Evolutionary conservation across 1,284 basidiomycete species (phyloP), one percentile per base, ranked within the genome.

Genomic region (Ustilago sp.): DNA sequence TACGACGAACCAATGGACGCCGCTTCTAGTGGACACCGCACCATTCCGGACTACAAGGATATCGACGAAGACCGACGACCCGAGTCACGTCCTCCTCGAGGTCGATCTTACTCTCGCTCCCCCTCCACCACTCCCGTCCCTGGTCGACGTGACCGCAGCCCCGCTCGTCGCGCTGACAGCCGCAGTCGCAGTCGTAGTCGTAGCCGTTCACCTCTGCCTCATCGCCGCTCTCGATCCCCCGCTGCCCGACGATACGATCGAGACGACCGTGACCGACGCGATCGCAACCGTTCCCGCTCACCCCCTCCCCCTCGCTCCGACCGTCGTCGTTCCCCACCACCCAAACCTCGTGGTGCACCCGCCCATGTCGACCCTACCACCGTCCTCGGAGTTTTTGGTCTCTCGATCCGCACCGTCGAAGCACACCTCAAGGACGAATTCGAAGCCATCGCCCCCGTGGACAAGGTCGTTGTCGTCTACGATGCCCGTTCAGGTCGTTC

Each of bases 401-500:
- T 99, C 50, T 95, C 94, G 80, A 96, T 99, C 72, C 91, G 95
- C 68, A 98, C 96, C 3, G 90, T 91, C 67, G 97, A 99, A 86
- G 91, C 93, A 50, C 96, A 98, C 86, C 89, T 99, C 55, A 93
- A 98, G 81, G 93, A 96, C 76, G 95, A 98, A 87, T 99, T 99
- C 82, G 90, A 89, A 80, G 90, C 93, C 52, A 93, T 92, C 80
- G 95, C 95, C 28, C 90, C 91, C 34, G 95, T 98, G 59, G 94
- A 96, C 83, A 98, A 98, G 87, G 85, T 83, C 41, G 93, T 93
- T 59, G 95, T 99, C 79, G 97, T 99, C n/a, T 98, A 98, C 86
- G 96, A 99, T 87, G 95, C 98, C 87, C 89, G 95, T 93, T 94
- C 94, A 54, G 94, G 95, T 85, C 92, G 97, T 67, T 98, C 95